Evolutionary conservation across 2,329 filamentous ascomycete species (phyloP).

Genomic region (Diaporthe aspalathi): DNA sequence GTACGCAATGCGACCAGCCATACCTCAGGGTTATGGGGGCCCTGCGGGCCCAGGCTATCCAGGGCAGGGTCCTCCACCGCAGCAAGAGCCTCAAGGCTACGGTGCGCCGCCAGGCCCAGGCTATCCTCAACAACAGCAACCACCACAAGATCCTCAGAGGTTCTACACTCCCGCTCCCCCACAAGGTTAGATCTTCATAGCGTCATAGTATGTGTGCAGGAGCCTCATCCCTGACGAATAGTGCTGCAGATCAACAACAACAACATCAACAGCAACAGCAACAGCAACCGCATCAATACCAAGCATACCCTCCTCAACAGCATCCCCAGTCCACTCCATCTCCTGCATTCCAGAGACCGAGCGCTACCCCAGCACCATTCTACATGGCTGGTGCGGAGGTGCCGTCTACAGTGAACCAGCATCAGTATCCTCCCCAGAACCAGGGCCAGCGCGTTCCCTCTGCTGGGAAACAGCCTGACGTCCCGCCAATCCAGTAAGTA

Average conservation of each 20-base stretch:
- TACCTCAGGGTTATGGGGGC: conserved; percentile 58
- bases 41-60: conserved; percentile 43
- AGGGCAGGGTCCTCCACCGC: conserved; percentile 47
- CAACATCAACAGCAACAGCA: conserved; percentile 54
- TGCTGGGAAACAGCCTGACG: conserved; percentile 57
- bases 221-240: conserved; percentile 26
- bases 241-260: conserved; percentile 41
- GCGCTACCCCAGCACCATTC: conserved; percentile 69
- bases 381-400: conserved; percentile 72
- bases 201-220: conserved; percentile 27
- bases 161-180: conserved; percentile 73
- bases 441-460: conserved; percentile 61
- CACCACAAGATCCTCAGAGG: conserved; percentile 69
- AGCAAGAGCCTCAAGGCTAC: conserved; percentile 47
- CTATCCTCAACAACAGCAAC: conserved; percentile 47
- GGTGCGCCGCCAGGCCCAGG: conserved; percentile 21
- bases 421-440: conserved; percentile 65
- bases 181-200: conserved; percentile 51
- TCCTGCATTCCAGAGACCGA: conserved; percentile 66
- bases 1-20: conserved; percentile 65
- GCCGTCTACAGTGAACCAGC: conserved; percentile 48
- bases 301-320: conserved; percentile 42
- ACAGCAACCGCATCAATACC: conserved; percentile 56
- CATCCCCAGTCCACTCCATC: conserved; percentile 59
- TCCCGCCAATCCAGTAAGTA: conserved; percentile 37